Evolutionary conservation across 768 basidiomycete species (phyloP).

Genomic region (Suillus subluteus): DNA sequence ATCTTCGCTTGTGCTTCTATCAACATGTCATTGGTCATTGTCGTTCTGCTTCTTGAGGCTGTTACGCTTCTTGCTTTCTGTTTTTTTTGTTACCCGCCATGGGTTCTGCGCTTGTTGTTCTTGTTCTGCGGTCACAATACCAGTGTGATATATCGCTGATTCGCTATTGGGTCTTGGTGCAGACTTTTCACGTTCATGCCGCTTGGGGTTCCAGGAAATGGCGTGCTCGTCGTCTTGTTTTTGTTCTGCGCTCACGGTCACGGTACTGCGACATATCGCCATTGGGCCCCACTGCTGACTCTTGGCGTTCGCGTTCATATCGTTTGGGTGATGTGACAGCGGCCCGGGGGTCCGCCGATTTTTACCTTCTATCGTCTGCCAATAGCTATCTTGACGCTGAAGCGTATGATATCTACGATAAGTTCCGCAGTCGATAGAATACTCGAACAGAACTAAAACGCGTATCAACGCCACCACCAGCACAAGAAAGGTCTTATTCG

Average conservation of each 20-base stretch:
- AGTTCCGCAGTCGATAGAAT: not conserved
- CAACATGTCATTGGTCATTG: not conserved
- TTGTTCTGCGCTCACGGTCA: not conserved
- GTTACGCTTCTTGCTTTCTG: not conserved
- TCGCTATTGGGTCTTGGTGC: not conserved
- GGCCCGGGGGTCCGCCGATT: not conserved
- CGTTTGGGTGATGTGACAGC: not conserved
- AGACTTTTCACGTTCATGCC: not conserved
- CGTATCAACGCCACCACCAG: not conserved
- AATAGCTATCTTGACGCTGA: not conserved
- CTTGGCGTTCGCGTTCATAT: not conserved
- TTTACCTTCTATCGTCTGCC: not conserved
- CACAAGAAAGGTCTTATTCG: not conserved
- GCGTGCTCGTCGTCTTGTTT: not conserved
- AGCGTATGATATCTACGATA: not conserved
- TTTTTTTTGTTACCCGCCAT: not conserved
- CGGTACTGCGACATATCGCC: not conserved
- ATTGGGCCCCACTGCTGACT: not conserved
- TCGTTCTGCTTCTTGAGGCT: not conserved
- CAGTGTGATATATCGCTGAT: not conserved
- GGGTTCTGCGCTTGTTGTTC: not conserved
- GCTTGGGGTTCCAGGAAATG: not conserved
- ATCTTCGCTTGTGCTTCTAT: conserved; percentile 2
- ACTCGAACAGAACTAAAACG: not conserved
- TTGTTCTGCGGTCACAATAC: not conserved